Evolutionary conservation across 345 rosid genomes (phyloP), one percentile per base, ranked within the genome.

Genomic region (Sonneratia caseolaris): DNA sequence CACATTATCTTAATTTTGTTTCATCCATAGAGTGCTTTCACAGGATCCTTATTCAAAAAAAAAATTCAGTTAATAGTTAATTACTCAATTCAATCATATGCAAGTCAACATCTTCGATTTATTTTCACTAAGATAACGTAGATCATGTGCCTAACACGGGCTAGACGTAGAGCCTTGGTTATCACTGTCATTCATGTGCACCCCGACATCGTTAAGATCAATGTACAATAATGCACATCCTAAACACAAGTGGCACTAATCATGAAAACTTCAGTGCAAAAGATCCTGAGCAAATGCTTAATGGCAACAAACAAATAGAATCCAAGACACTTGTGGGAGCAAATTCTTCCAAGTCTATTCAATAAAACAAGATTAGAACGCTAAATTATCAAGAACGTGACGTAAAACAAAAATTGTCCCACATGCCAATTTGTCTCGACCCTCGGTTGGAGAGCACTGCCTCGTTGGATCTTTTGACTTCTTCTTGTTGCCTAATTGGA

Each of bases 381-480:
- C 22, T 53, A 53, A 1, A 53, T 16, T 16, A 53, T 53, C 22
- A 18, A 53, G 7, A 19, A 19, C 8, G 4, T 1, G 22, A 7
- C 18, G 19, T 18, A 11, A 53, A 18, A 53, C 3, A 18, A 53
- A 19, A 19, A 53, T 4, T 53, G 7, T 53, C 59, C 71, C 61
- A 35, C 42, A 18, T 49, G 71, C 27, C 37, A 32, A 24, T 11
- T 36, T 4, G 56, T 0, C 4, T 14, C 24, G 27, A 38, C 32
- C 69, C 66, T 79, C 78, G 68, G 47, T 64, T 36, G 37, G 37
- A 5, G 71, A 56, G 76, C 79, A 27, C 81, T 70, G 74, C 74
- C 70, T 45, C 67, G 37, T 21, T 65, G 78, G 71, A 73, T 32
- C 38, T 73, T 73, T 79, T 83, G 78, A 83, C 62, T 72, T 37